Evolutionary conservation across 2,329 filamentous ascomycete genomes (phyloP).

Genomic region (Fusarium floridanum): DNA sequence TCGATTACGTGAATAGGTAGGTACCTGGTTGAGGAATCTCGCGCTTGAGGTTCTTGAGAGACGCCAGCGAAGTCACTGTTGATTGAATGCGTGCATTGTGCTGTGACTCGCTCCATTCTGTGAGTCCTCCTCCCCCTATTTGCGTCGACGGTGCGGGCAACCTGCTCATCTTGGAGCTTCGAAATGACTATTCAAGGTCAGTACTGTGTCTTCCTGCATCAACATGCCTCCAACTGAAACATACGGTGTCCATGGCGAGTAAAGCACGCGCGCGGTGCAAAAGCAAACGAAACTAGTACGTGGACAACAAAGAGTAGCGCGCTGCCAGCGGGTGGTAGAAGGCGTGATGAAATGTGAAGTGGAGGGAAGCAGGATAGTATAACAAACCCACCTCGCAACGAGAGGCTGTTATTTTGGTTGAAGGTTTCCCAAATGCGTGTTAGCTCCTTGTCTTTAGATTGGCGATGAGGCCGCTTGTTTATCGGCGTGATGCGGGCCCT

Average conservation of each 20-base stretch:
- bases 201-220: constrained; percentile 4
- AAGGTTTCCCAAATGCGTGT: constrained; percentile 33
- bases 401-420: constrained; percentile 44
- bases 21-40: constrained; percentile 58
- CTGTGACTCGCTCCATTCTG: constrained; percentile 72
- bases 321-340: constrained; percentile 47
- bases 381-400: constrained; percentile 28
- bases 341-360: constrained; percentile 40
- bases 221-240: constrained; percentile 2
- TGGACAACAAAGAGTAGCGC: constrained; percentile 53
- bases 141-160: constrained; percentile 48
- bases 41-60: constrained; percentile 64
- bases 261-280: constrained; percentile 40
- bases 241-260: constrained; percentile 52
- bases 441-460: constrained; percentile 40
- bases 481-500: constrained; percentile 18
- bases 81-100: constrained; percentile 66
- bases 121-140: constrained; percentile 55
- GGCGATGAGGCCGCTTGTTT: constrained; percentile 47
- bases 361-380: constrained; percentile 14
- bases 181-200: constrained; percentile 40
- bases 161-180: constrained; percentile 50
- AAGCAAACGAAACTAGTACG: constrained; percentile 43
- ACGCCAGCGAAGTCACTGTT: constrained; percentile 56
- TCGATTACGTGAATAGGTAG: too few species aligned